These are phyloP conservation scores for Centrapalus pauciflorus DNA, from an alignment of 129 eudicot species.

Conservation along the genomic window DNA sequence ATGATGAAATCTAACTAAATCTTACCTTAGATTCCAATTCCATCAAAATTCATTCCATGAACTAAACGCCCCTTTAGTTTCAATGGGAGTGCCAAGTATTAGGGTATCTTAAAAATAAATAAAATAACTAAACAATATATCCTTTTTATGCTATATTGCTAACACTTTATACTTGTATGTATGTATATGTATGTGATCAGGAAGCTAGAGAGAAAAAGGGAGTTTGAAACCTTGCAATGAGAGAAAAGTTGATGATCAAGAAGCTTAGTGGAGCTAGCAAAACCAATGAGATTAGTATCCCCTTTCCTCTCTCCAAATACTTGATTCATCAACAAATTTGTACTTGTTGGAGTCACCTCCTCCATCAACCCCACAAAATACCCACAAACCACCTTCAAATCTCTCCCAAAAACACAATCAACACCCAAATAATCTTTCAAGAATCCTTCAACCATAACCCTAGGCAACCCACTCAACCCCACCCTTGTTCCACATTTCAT, in stretches of 20 bases:
- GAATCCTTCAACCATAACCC: constrained; percentile 58
- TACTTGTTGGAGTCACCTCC: constrained; percentile 14
- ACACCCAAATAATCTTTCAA: constrained; percentile 48
- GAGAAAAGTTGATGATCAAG: constrained; percentile 32
- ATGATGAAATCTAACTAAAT: no score
- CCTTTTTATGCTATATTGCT: no score
- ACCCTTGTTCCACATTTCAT: constrained; percentile 30
- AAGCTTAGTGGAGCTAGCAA: constrained; percentile 21
- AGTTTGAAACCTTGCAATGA: constrained; percentile 37
- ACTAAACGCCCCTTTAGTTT: no score
- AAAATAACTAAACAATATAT: no score
- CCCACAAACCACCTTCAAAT: constrained; percentile 43
- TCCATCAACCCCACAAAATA: constrained; percentile 49
- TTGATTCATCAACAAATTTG: constrained; percentile 14
- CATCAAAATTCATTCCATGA: no score
- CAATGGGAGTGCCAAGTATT: no score
- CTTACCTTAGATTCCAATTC: no score
- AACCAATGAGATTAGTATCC: constrained; percentile 30
- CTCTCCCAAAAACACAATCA: constrained; percentile 46
- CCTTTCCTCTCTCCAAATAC: constrained; percentile 18
- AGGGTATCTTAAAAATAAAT: no score
- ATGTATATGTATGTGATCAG: background rate
- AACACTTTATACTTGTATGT: no score
- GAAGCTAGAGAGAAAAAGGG: background rate
- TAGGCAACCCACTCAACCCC: constrained; percentile 43